Percentiles rank a stretch among this genome's conserved stretches.
phyloP scores from a whole-genome alignment of 768 basidiomycete species.

The Pleurotus giganteus region DNA sequence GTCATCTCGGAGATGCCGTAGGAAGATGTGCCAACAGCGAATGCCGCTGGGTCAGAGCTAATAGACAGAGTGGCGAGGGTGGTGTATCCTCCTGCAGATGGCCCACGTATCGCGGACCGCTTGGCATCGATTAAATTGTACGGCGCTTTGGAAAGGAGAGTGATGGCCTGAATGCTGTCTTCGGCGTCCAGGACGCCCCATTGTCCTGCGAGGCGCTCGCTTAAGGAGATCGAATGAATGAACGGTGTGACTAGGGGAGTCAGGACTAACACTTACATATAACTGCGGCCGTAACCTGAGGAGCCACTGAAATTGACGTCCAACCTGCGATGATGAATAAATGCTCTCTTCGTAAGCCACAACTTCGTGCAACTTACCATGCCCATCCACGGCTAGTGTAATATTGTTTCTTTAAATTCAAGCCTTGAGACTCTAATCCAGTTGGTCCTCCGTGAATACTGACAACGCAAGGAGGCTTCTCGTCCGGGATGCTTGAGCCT shows the following conservation, averaged over 20 bases:
- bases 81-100: constrained; percentile 75
- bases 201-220: constrained; percentile 51
- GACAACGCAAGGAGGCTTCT: constrained; percentile 68
- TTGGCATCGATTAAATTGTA: constrained; percentile 58
- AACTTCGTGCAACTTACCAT: constrained; percentile 42
- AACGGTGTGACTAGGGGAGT: not conserved
- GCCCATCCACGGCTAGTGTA: constrained; percentile 72
- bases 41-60: constrained; percentile 40
- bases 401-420: constrained; percentile 57
- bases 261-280: constrained; percentile 29
- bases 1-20: constrained; percentile 70
- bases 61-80: constrained; percentile 47
- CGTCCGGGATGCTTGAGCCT: constrained; percentile 42
- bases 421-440: constrained; percentile 36
- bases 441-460: constrained; percentile 77
- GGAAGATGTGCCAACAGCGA: constrained; percentile 61
- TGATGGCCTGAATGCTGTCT: constrained; percentile 62
- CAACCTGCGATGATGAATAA: constrained; percentile 39
- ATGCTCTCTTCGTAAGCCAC: not conserved
- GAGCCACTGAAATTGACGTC: constrained; percentile 81
- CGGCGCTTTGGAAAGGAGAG: constrained; percentile 40
- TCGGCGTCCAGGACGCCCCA: constrained; percentile 78
- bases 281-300: constrained; percentile 68
- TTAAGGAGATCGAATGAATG: not conserved
- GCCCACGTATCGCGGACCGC: constrained; percentile 68